A percentile compares a stretch with the other conserved stretches of the same genome.
Evolutionary conservation across 1,284 basidiomycete genomes (phyloP).

Genomic region (Naganishia liquefaciens): DNA sequence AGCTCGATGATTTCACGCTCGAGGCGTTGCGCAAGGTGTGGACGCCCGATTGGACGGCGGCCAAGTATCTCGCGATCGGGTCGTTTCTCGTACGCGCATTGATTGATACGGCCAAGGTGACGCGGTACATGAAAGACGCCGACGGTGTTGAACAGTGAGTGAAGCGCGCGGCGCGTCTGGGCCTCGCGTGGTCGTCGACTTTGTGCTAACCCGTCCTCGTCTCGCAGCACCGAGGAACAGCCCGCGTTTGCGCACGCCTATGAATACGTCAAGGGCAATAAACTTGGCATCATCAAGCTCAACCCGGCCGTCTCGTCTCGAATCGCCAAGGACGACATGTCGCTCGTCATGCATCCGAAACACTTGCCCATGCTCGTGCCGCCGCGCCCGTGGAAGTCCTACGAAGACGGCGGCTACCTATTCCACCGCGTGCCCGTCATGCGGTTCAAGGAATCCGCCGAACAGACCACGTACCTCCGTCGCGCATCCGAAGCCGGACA

Average conservation of each 20-base stretch:
- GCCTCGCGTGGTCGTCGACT: not conserved
- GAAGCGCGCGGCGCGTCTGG: not conserved
- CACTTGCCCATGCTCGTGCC: slow-evolving; percentile 94
- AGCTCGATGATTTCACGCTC: slow-evolving; percentile 61
- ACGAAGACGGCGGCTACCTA: slow-evolving; percentile 82
- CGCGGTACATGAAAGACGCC: slow-evolving; percentile 55
- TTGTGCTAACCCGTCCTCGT: not conserved
- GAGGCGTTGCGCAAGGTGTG: slow-evolving; percentile 64
- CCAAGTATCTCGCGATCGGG: slow-evolving; percentile 74
- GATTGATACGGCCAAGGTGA: slow-evolving; percentile 81
- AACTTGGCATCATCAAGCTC: slow-evolving; percentile 84
- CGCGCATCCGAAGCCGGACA: slow-evolving; percentile 73
- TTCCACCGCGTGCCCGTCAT: slow-evolving; percentile 74
- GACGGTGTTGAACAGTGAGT: slow-evolving; percentile 31
- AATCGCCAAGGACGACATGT: slow-evolving; percentile 73
- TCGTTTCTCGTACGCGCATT: slow-evolving; percentile 79
- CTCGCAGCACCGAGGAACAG: slow-evolving; percentile 71
- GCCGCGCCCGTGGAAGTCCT: slow-evolving; percentile 81
- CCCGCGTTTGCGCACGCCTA: slow-evolving; percentile 91
- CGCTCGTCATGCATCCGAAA: slow-evolving; percentile 82
- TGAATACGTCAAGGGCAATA: slow-evolving; percentile 88
- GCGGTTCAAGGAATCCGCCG: slow-evolving; percentile 89
- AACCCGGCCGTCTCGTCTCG: slow-evolving; percentile 79
- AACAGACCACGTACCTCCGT: slow-evolving; percentile 79
- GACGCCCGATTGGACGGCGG: slow-evolving; percentile 78